Evolutionary conservation across 2,329 filamentous ascomycete species (phyloP).

Genomic region (Ustulina deusta): DNA sequence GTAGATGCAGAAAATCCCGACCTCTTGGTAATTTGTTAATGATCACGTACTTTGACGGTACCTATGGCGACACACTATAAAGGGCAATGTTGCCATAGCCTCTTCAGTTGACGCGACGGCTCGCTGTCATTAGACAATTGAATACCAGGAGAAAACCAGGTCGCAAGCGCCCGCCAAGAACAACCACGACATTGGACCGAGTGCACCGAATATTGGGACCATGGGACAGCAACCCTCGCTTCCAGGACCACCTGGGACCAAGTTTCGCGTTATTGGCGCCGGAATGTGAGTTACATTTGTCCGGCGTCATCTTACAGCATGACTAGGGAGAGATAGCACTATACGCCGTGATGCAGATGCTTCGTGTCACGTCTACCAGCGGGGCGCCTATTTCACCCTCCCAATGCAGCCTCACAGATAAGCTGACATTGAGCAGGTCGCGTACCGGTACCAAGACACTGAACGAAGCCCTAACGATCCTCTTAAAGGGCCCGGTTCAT

Average conservation of each 20-base stretch:
- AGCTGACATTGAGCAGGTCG: constrained; percentile 47
- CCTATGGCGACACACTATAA: constrained; percentile 27
- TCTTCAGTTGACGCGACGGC: constrained; percentile 25
- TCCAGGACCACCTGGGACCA: constrained; percentile 51
- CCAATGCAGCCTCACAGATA: constrained; percentile 19
- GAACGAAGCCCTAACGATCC: constrained; percentile 54
- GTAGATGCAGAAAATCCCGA: constrained; percentile 18
- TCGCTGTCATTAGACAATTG: constrained; percentile 18
- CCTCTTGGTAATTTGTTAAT: constrained; percentile 13
- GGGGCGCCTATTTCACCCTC: constrained; percentile 15
- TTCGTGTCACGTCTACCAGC: constrained; percentile 12
- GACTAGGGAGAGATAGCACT: constrained; percentile 19
- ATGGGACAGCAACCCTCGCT: constrained; percentile 52
- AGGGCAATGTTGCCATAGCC: constrained; percentile 33
- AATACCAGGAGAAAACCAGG: constrained; percentile 8
- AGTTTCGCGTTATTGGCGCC: constrained; percentile 53
- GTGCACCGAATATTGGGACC: constrained; percentile 29
- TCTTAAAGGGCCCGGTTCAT: constrained; percentile 53
- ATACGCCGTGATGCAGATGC: constrained; percentile 16
- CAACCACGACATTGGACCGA: constrained; percentile 26
- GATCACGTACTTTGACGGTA: constrained; percentile 30
- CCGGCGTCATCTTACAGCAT: constrained; percentile 19
- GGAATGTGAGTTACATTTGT: constrained; percentile 50
- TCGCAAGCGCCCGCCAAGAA: constrained; percentile 33
- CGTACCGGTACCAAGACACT: constrained; percentile 55